Evolutionary conservation across 495 filamentous ascomycete species (phyloP).

Genomic region (Aspergillus bertholletiae): DNA sequence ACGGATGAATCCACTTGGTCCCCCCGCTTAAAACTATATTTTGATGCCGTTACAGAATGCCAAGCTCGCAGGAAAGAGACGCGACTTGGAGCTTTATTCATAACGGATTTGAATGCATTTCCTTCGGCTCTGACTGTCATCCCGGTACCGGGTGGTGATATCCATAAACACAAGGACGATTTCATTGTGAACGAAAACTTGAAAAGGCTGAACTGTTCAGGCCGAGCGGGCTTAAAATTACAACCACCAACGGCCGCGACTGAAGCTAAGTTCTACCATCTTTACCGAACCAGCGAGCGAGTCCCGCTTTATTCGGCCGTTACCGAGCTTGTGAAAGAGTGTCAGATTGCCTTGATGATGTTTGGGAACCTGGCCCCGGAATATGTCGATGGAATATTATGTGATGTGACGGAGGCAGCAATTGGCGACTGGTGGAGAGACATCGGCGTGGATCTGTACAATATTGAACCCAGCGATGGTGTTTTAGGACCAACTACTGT

Average conservation of each 20-base stretch:
- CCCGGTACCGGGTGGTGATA: slow-evolving; percentile 79
- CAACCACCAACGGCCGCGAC: slow-evolving; percentile 72
- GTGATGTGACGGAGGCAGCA: slow-evolving; percentile 86
- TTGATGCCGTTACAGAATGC: slow-evolving; percentile 77
- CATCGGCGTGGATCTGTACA: slow-evolving; percentile 85
- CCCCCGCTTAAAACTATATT: slow-evolving; percentile 72
- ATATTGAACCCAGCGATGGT: slow-evolving; percentile 86
- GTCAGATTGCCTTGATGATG: slow-evolving; percentile 81
- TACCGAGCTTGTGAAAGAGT: slow-evolving; percentile 85
- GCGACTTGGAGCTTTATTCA: slow-evolving; percentile 77
- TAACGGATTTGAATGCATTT: slow-evolving; percentile 88
- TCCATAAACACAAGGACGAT: slow-evolving; percentile 72
- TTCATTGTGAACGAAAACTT: slow-evolving; percentile 95
- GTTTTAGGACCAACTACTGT: slow-evolving; percentile 91
- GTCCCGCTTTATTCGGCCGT: slow-evolving; percentile 74
- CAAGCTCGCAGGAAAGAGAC: slow-evolving; percentile 83
- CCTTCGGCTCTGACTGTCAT: slow-evolving; percentile 88
- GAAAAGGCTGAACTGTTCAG: slow-evolving; percentile 88
- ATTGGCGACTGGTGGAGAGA: slow-evolving; percentile 97
- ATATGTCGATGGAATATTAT: slow-evolving; percentile 89
- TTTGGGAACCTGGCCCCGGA: slow-evolving; percentile 86
- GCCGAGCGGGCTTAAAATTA: slow-evolving; percentile 79
- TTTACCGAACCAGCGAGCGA: slow-evolving; percentile 82
- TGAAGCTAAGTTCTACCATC: slow-evolving; percentile 84
- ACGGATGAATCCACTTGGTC: slow-evolving; percentile 81